A percentile compares a stretch with the other conserved stretches of the same genome.
Conservation (phyloP, 208 protist genomes). For the Blechomonas ayalai region DNA sequence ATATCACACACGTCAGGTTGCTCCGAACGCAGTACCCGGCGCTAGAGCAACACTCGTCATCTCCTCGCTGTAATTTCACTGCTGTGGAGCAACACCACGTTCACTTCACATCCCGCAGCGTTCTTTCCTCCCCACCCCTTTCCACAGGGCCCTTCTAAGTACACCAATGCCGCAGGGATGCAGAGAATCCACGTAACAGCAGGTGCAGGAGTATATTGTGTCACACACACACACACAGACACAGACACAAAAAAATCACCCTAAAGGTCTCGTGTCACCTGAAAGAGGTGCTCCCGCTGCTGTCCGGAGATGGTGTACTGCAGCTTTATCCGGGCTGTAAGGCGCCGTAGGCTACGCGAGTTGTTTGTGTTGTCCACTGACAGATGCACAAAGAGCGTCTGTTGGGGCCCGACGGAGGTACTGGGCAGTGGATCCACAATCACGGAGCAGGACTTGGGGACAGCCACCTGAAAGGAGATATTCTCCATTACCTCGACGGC, state of each 20-base stretch:
- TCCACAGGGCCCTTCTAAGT: too few relatives aligned
- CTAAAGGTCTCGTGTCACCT: slow-evolving; percentile 20
- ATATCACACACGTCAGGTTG: too few relatives aligned
- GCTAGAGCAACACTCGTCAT: too few relatives aligned
- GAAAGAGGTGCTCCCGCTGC: slow-evolving; percentile 46
- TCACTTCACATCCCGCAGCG: too few relatives aligned
- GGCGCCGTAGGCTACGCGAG: slow-evolving; percentile 26
- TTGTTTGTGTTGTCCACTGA: slow-evolving; percentile 44
- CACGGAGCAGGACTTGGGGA: slow-evolving; percentile 48
- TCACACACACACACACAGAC: neutral
- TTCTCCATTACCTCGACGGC: slow-evolving; percentile 23
- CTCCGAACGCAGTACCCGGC: too few relatives aligned
- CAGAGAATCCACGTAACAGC: too few relatives aligned
- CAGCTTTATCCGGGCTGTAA: slow-evolving; percentile 67
- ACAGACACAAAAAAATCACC: slow-evolving; percentile 1
- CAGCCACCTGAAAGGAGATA: slow-evolving; percentile 64
- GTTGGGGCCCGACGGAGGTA: slow-evolving; percentile 24
- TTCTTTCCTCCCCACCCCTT: too few relatives aligned
- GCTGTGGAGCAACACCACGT: too few relatives aligned
- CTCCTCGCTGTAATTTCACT: too few relatives aligned
- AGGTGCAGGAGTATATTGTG: neutral
- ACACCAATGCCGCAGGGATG: too few relatives aligned
- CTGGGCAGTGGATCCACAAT: slow-evolving; percentile 38
- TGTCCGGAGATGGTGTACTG: slow-evolving; percentile 41
- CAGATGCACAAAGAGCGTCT: slow-evolving; percentile 31